Conservation (phyloP, 345 rosid species). For the Punica granatum region DNA sequence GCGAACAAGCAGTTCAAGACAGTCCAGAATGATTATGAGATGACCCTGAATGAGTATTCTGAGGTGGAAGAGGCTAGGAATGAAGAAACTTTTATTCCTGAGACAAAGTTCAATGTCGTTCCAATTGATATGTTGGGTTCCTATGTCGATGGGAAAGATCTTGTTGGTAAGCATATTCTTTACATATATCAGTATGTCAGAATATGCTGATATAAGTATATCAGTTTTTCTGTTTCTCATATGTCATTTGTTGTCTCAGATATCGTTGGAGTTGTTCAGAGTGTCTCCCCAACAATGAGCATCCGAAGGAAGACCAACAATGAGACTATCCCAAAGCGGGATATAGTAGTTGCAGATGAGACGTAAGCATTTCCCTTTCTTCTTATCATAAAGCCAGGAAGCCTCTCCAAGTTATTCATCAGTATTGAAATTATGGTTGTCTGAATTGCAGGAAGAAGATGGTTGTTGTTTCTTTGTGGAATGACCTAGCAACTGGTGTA, state of each 20-base stretch:
- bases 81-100: constrained; percentile 66
- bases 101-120: constrained; percentile 71
- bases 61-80: constrained; percentile 71
- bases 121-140: constrained; percentile 76
- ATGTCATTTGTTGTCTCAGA: constrained; percentile 26
- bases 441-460: constrained; percentile 53
- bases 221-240: neutral
- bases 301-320: constrained; percentile 74
- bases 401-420: constrained; percentile 1
- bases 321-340: constrained; percentile 75
- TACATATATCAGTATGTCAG: neutral
- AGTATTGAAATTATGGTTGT: neutral
- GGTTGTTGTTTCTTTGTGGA: constrained; percentile 83
- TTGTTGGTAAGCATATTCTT: constrained; percentile 48
- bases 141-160: constrained; percentile 58
- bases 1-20: constrained; percentile 91
- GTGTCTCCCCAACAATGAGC: constrained; percentile 70
- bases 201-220: neutral
- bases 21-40: constrained; percentile 87
- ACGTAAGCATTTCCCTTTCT: constrained; percentile 29
- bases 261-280: constrained; percentile 82
- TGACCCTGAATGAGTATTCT: constrained; percentile 82
- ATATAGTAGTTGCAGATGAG: constrained; percentile 74
- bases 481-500: constrained; percentile 62
- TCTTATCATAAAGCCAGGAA: neutral